Conservation (phyloP, 441 rosid species). For the Gossypium aridum region DNA sequence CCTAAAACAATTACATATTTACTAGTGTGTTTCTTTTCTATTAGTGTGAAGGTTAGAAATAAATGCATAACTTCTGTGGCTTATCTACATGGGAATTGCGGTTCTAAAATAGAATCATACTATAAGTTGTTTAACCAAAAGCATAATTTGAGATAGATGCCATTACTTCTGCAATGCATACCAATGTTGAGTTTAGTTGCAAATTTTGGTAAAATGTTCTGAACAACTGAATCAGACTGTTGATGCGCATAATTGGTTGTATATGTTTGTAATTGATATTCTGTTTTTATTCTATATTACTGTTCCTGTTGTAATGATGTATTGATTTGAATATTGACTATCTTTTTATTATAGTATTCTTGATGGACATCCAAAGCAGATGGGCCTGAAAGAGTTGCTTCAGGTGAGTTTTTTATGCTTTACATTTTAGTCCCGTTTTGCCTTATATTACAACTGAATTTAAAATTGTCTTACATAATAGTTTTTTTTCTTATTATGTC, state of each 20-base stretch:
- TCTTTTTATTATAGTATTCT: conserved; percentile 50
- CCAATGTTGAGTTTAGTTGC: not conserved
- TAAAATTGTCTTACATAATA: not conserved
- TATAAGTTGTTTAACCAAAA: not conserved
- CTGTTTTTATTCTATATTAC: not conserved
- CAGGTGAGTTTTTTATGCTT: conserved; percentile 44
- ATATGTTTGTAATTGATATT: not conserved
- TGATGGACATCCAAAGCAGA: conserved; percentile 81
- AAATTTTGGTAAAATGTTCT: not conserved
- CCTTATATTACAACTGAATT: not conserved
- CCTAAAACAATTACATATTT: not conserved
- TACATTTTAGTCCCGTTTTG: not conserved
- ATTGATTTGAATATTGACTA: not conserved
- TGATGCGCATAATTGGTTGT: not conserved
- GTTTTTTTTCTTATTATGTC: not conserved
- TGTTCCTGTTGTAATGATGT: not conserved
- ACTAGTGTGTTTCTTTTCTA: not conserved
- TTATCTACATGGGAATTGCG: not conserved
- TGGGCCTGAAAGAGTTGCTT: conserved; percentile 86
- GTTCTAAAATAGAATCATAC: not conserved
- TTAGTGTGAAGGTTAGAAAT: not conserved
- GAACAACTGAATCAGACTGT: not conserved
- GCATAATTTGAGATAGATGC: not conserved
- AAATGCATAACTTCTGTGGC: not conserved
- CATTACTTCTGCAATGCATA: not conserved